A percentile compares a stretch with the other conserved stretches of the same genome.
phyloP scores from a whole-genome alignment of 176 grass and related monocot species.

The Zizania latifolia region DNA sequence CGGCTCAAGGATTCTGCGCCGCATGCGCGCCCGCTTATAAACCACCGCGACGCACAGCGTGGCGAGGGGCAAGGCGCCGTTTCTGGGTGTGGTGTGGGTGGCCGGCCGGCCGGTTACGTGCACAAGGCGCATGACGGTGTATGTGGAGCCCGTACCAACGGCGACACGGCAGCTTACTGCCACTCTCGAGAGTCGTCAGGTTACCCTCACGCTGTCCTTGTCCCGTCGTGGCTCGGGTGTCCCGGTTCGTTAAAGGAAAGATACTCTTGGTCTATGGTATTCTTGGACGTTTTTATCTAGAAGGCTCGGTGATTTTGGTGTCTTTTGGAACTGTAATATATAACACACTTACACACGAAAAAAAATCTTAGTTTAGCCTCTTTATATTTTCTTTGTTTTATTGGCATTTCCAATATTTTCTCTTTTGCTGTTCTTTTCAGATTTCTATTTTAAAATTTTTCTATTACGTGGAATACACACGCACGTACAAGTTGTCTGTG shows the following conservation, averaged over 20 bases:
- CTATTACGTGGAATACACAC: too few relatives aligned
- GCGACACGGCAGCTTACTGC: constrained; percentile 11
- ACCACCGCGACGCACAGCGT: background rate
- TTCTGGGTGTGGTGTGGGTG: background rate
- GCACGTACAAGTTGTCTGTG: too few relatives aligned
- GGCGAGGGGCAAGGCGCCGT: background rate
- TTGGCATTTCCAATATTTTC: too few relatives aligned
- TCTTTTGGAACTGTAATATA: too few relatives aligned
- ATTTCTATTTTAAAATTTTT: too few relatives aligned
- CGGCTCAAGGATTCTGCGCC: background rate
- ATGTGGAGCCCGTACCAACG: background rate
- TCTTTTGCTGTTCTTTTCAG: too few relatives aligned
- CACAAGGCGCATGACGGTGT: background rate
- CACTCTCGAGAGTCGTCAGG: background rate
- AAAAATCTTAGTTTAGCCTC: too few relatives aligned
- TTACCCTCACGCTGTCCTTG: background rate
- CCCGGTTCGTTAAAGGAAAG: background rate
- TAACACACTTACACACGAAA: too few relatives aligned
- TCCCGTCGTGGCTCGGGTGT: background rate
- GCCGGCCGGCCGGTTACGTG: constrained; percentile 10
- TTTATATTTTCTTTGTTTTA: too few relatives aligned
- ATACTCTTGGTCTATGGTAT: background rate
- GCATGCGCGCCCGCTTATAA: background rate
- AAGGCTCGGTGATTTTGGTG: too few relatives aligned
- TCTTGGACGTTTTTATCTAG: too few relatives aligned